Evolutionary conservation across 805 yeast species (phyloP).

Genomic region (Yarrowia porcina): DNA sequence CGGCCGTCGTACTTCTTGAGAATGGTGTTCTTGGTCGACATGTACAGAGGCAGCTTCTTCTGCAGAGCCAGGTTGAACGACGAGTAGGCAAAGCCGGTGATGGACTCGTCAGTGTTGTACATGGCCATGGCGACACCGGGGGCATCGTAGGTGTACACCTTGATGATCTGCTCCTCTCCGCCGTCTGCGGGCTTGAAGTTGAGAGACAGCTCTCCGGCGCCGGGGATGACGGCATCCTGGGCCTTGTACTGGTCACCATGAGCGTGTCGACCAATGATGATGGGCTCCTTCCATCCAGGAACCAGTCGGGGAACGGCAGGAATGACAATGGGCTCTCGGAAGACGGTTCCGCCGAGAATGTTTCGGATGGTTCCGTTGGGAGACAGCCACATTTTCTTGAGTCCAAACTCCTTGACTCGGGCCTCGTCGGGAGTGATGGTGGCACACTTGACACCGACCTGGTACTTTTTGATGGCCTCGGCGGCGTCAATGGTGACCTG

Average conservation of each 20-base stretch:
- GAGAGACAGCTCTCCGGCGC: slow-evolving; percentile 74
- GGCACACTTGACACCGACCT: slow-evolving; percentile 96
- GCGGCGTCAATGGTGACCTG: slow-evolving; percentile 88
- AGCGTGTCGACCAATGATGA: slow-evolving; percentile 96
- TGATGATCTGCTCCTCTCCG: slow-evolving; percentile 48
- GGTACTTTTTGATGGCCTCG: slow-evolving; percentile 78
- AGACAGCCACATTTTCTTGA: slow-evolving; percentile 96
- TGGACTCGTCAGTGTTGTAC: slow-evolving; percentile 95
- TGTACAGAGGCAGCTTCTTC: slow-evolving; percentile 73
- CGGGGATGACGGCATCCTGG: slow-evolving; percentile 75
- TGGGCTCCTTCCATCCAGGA: slow-evolving; percentile 92
- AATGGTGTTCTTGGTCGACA: slow-evolving; percentile 93
- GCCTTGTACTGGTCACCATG: slow-evolving; percentile 97
- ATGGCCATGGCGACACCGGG: slow-evolving; percentile 83
- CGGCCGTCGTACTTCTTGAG: slow-evolving; percentile 91
- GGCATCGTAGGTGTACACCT: slow-evolving; percentile 68
- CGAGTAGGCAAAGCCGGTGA: slow-evolving; percentile 85
- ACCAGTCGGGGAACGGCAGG: slow-evolving; percentile 83
- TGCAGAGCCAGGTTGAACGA: slow-evolving; percentile 84
- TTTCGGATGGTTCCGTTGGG: slow-evolving; percentile 98
- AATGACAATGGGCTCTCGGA: slow-evolving; percentile 93
- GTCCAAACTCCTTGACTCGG: slow-evolving; percentile 82
- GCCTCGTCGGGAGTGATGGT: slow-evolving; percentile 96
- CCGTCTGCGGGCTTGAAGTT: slow-evolving; percentile 72
- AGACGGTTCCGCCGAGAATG: slow-evolving; percentile 92